phyloP scores from a whole-genome alignment of 1,139 yeast genomes.

The Entelexis paramagnoliae region DNA sequence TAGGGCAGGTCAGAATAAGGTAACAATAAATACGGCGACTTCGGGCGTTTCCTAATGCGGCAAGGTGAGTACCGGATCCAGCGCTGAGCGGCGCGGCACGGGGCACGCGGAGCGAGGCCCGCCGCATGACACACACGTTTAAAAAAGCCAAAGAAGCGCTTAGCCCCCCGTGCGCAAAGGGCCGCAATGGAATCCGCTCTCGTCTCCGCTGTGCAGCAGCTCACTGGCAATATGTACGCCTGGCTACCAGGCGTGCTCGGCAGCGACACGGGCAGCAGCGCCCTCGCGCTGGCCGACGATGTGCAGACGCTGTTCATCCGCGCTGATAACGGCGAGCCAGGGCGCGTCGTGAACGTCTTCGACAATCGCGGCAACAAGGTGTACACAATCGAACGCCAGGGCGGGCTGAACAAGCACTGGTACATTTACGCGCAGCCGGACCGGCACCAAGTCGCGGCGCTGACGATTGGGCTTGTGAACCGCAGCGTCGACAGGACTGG shows the following conservation, averaged over 20 bases:
- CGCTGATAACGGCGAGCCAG: constrained; percentile 41
- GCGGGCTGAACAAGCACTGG: constrained; percentile 35
- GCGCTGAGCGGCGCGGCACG: too few relatives aligned
- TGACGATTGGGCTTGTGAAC: constrained; percentile 41
- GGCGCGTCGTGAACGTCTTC: constrained; percentile 42
- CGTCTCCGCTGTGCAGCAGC: background rate
- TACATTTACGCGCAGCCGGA: constrained; percentile 39
- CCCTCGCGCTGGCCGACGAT: background rate
- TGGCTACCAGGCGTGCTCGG: constrained; percentile 12
- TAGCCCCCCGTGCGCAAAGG: too few relatives aligned
- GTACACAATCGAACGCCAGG: constrained; percentile 47
- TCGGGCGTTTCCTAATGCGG: too few relatives aligned
- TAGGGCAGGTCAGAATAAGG: too few relatives aligned
- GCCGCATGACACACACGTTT: too few relatives aligned
- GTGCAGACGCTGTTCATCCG: constrained; percentile 37
- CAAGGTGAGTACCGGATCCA: too few relatives aligned
- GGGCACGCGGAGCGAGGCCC: too few relatives aligned
- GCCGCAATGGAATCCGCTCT: background rate
- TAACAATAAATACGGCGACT: too few relatives aligned
- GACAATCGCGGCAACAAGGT: constrained; percentile 38
- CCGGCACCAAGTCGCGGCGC: constrained; percentile 43
- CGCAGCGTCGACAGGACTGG: constrained; percentile 32
- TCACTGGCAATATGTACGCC: constrained; percentile 9
- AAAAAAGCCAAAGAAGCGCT: too few relatives aligned
- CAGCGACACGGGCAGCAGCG: constrained; percentile 2